These are phyloP conservation scores for Agapanthus africanus DNA, from an alignment of 106 monocot species.

Conservation along the genomic window DNA sequence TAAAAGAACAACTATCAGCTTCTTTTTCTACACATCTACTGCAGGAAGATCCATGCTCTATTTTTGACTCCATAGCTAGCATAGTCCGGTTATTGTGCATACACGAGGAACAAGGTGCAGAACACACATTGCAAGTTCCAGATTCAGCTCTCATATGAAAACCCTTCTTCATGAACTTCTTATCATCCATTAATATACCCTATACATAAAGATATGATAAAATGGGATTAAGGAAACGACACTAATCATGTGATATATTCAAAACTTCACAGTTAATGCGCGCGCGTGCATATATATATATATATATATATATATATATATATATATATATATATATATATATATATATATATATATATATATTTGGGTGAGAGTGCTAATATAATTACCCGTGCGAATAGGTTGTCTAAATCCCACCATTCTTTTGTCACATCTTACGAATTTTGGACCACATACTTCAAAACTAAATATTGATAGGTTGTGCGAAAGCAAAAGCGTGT, in stretches of 20 bases:
- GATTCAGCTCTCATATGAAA: conserved; percentile 32
- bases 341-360: too few species aligned
- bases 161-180: conserved; percentile 2
- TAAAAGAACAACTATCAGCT: conserved; percentile 33
- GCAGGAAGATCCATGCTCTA: conserved; percentile 33
- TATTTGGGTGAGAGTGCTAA: neutral
- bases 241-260: neutral
- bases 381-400: neutral
- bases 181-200: too few species aligned
- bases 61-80: conserved; percentile 38
- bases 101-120: conserved; percentile 89
- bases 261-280: neutral
- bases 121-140: conserved; percentile 85
- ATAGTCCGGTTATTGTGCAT: conserved; percentile 40
- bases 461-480: neutral
- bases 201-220: too few species aligned
- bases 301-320: too few species aligned
- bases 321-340: too few species aligned
- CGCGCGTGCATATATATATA: too few species aligned
- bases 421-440: neutral
- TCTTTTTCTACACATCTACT: conserved; percentile 25
- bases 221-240: too few species aligned
- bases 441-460: neutral
- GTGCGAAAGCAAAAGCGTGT: neutral
- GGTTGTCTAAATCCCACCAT: neutral